phyloP scores from a whole-genome alignment of 129 eudicot genomes.

The Cynara cardunculus region DNA sequence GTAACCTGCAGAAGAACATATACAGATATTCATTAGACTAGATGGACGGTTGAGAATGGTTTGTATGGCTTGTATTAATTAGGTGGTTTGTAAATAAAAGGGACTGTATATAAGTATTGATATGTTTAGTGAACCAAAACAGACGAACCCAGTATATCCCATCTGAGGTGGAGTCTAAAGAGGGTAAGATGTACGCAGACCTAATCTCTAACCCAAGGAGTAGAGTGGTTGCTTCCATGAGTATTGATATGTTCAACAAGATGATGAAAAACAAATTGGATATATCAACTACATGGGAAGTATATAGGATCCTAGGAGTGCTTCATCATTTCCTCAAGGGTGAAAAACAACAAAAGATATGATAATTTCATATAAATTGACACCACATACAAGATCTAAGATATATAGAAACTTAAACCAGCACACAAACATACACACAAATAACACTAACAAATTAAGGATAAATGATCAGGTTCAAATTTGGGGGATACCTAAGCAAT shows the following conservation, averaged over 20 bases:
- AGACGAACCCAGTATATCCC: too few species aligned
- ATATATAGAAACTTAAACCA: background rate
- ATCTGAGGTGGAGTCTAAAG: too few species aligned
- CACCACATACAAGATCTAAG: background rate
- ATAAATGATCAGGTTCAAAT: background rate
- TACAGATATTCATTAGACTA: background rate
- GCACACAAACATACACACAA: background rate
- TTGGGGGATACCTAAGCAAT: conserved; percentile 50
- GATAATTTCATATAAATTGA: background rate
- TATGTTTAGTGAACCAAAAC: too few species aligned
- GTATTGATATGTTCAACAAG: too few species aligned
- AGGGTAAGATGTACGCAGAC: too few species aligned
- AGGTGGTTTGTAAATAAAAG: background rate
- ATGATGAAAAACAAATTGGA: too few species aligned
- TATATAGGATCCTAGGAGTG: too few species aligned
- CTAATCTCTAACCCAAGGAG: too few species aligned
- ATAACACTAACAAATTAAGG: background rate
- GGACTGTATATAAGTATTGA: too few species aligned
- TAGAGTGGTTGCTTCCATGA: too few species aligned
- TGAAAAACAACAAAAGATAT: too few species aligned
- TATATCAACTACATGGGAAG: too few species aligned
- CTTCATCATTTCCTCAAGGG: background rate
- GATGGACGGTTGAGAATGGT: background rate
- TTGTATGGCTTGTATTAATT: background rate
- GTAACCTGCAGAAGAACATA: conserved; percentile 55